A percentile compares a stretch with the other conserved stretches of the same genome.
phyloP scores from a whole-genome alignment of 108 stramenopile species.

The Chaetoceros muelleri region DNA sequence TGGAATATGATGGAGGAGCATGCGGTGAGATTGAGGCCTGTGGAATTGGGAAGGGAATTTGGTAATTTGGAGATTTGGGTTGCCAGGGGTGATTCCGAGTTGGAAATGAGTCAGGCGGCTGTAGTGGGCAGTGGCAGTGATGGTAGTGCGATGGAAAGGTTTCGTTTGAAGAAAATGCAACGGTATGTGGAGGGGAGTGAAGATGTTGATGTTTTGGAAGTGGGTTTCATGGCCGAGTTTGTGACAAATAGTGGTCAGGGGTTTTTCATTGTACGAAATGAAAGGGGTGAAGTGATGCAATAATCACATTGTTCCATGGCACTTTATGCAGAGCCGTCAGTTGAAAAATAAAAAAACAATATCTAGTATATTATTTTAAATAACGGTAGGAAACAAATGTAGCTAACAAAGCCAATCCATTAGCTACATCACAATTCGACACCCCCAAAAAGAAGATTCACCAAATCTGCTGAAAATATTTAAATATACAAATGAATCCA shows the following conservation, averaged over 20 bases:
- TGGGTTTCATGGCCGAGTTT: constrained; percentile 27
- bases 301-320: too few relatives aligned
- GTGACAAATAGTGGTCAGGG: constrained; percentile 33
- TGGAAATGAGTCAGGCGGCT: constrained; percentile 7
- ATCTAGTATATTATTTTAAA: too few relatives aligned
- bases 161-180: constrained; percentile 15
- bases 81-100: constrained; percentile 31
- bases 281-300: constrained; percentile 17
- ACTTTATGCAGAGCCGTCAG: too few relatives aligned
- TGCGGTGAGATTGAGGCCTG: constrained; percentile 25
- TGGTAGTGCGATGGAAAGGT: not conserved
- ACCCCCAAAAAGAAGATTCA: too few relatives aligned
- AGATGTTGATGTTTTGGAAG: constrained; percentile 19
- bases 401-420: too few relatives aligned
- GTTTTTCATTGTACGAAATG: constrained; percentile 24
- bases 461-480: too few relatives aligned
- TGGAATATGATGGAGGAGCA: constrained; percentile 35
- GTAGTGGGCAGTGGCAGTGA: not conserved
- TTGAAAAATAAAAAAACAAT: too few relatives aligned
- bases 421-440: too few relatives aligned
- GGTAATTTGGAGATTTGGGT: constrained; percentile 22
- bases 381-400: too few relatives aligned
- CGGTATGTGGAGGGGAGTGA: constrained; percentile 15
- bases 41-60: constrained; percentile 29
- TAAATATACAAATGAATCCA: too few relatives aligned